phyloP scores from a whole-genome alignment of 441 rosid species.

The Populus tomentosa region DNA sequence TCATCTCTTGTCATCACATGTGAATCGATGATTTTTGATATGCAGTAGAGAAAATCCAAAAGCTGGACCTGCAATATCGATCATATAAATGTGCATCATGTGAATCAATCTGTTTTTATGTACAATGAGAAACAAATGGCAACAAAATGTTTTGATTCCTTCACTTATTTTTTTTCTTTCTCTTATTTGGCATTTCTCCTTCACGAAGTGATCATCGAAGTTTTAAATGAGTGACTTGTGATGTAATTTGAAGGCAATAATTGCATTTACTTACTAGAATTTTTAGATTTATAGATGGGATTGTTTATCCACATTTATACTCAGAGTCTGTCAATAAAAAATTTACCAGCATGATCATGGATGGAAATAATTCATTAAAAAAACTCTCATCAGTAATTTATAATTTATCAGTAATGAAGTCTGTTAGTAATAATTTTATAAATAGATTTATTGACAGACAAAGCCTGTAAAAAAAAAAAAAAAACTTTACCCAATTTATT shows the following conservation, averaged over 20 bases:
- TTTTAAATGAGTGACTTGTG: neutral
- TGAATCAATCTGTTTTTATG: conserved; percentile 1
- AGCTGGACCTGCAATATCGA: neutral
- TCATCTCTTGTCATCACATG: neutral
- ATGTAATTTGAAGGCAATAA: neutral
- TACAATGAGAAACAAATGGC: neutral
- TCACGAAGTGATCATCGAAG: neutral
- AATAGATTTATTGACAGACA: too few relatives aligned
- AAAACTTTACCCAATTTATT: too few relatives aligned
- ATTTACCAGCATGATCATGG: too few relatives aligned
- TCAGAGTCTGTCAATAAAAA: too few relatives aligned
- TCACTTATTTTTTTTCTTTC: neutral
- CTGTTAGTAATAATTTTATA: too few relatives aligned
- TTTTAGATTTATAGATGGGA: too few relatives aligned
- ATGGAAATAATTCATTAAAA: too few relatives aligned
- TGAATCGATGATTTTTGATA: neutral
- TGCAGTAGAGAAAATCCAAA: neutral
- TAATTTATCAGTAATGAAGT: too few relatives aligned
- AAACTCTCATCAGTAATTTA: too few relatives aligned
- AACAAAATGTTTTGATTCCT: neutral
- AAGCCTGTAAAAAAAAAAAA: too few relatives aligned
- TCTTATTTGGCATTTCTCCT: neutral
- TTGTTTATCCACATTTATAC: too few relatives aligned
- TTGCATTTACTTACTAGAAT: too few relatives aligned
- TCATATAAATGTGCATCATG: neutral